These are phyloP conservation scores for Cornus kousa DNA, from an alignment of 148 eudicot species.

Conservation along the genomic window DNA sequence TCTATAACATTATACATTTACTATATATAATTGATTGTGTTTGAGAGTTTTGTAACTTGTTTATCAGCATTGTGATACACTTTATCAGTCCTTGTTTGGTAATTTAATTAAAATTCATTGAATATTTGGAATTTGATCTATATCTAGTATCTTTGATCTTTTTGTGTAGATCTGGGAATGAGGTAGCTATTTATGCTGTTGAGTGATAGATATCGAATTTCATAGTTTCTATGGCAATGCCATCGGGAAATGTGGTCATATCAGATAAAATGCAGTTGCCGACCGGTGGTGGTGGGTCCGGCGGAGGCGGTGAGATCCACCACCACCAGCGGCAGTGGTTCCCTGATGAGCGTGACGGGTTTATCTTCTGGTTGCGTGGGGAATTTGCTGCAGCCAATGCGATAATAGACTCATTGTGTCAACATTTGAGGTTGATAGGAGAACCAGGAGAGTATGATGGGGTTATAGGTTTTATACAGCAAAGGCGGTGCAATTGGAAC, in stretches of 20 bases:
- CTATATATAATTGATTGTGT: neutral
- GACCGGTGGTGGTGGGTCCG: neutral
- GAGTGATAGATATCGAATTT: neutral
- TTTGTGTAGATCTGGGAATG: constrained; percentile 14
- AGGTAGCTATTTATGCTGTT: neutral
- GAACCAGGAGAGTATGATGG: constrained; percentile 54
- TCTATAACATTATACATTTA: neutral
- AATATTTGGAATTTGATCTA: neutral
- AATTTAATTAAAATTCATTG: neutral
- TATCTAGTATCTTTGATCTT: neutral
- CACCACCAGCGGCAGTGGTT: constrained; percentile 25
- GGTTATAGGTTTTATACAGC: constrained; percentile 46
- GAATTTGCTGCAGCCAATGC: constrained; percentile 68
- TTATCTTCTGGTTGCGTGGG: constrained; percentile 48
- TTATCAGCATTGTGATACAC: neutral
- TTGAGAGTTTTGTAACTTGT: neutral
- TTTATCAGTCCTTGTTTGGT: neutral
- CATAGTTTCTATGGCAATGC: constrained; percentile 19
- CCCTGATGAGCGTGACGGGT: constrained; percentile 44
- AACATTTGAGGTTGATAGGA: constrained; percentile 39
- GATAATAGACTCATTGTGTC: constrained; percentile 55
- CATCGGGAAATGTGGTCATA: constrained; percentile 24
- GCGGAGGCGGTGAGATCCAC: constrained; percentile 13
- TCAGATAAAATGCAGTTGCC: constrained; percentile 32
- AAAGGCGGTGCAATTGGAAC: constrained; percentile 60